phyloP scores from a whole-genome alignment of 202 grass and related monocot genomes.

The Hordeum pubiflorum region DNA sequence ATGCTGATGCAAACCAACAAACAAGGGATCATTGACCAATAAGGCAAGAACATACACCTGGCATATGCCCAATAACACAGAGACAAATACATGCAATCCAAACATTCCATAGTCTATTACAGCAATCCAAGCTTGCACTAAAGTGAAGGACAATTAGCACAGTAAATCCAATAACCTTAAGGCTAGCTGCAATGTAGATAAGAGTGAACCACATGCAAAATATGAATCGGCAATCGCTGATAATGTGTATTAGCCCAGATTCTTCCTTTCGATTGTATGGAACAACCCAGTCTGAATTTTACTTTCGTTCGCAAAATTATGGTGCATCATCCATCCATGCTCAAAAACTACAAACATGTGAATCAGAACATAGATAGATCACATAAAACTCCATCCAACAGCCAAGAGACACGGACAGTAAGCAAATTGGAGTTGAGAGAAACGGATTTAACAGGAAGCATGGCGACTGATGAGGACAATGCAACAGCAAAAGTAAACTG shows the following conservation, averaged over 20 bases:
- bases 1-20: not conserved
- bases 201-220: not conserved
- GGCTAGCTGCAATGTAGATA: not conserved
- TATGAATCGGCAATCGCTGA: not conserved
- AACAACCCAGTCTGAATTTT: not conserved
- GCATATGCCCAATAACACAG: not conserved
- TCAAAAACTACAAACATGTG: not conserved
- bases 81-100: not conserved
- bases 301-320: not conserved
- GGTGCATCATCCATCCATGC: not conserved
- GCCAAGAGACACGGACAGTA: not conserved
- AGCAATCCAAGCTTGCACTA: not conserved
- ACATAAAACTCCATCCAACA: not conserved
- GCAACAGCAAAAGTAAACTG: not conserved
- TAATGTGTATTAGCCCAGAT: not conserved
- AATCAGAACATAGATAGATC: not conserved
- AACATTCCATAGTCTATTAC: not conserved
- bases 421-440: not conserved
- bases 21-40: not conserved
- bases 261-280: not conserved
- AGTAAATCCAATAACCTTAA: not conserved
- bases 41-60: not conserved
- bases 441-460: not conserved
- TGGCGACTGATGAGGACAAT: not conserved
- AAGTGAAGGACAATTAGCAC: not conserved